These are phyloP conservation scores for Phaeosphaeria sp. DNA, from an alignment of 2,329 filamentous ascomycete species.

Conservation along the genomic window DNA sequence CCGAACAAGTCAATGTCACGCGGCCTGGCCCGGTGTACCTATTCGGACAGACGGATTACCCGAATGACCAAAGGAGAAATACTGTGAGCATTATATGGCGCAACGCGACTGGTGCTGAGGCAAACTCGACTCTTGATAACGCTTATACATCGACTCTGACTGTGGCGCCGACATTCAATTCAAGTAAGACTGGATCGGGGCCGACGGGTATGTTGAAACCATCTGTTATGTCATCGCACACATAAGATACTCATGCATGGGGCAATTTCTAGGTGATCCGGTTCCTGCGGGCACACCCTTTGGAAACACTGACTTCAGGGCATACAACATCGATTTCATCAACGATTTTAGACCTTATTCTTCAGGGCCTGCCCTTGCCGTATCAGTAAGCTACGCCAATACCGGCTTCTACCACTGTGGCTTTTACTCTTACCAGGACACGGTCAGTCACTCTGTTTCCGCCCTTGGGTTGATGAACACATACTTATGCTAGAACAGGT, in stretches of 20 bases:
- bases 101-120: conserved; percentile 58
- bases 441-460: conserved; percentile 49
- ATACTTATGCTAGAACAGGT: conserved; percentile 7
- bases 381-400: conserved; percentile 68
- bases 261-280: conserved; percentile 36
- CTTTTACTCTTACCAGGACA: conserved; percentile 73
- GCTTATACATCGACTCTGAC: conserved; percentile 68
- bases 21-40: conserved; percentile 66
- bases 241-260: neutral
- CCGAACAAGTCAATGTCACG: conserved; percentile 70
- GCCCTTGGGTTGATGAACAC: neutral
- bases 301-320: conserved; percentile 67
- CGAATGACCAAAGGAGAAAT: conserved; percentile 56
- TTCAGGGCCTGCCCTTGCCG: conserved; percentile 64
- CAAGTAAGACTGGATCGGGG: conserved; percentile 67
- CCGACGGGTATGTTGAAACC: conserved; percentile 60
- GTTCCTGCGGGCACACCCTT: conserved; percentile 68
- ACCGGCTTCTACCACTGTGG: conserved; percentile 71
- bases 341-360: conserved; percentile 64
- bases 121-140: conserved; percentile 61
- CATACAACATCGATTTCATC: conserved; percentile 71
- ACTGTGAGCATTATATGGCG: conserved; percentile 65
- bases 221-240: neutral
- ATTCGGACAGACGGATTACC: conserved; percentile 62
- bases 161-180: conserved; percentile 68